These are phyloP conservation scores for Termitomyces sp. DNA, from an alignment of 768 basidiomycete genomes.

Conservation along the genomic window DNA sequence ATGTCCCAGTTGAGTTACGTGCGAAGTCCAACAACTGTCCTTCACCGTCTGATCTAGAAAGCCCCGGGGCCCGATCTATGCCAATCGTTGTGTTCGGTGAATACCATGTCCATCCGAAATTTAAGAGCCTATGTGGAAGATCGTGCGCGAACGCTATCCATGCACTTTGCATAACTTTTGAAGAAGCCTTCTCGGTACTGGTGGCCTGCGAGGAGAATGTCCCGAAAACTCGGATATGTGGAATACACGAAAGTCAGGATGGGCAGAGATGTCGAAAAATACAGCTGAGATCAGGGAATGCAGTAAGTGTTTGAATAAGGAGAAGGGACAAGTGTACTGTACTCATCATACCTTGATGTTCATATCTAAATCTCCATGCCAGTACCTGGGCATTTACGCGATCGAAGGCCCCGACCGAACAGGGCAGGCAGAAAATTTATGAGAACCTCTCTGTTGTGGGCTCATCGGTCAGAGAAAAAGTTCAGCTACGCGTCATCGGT, in stretches of 20 bases:
- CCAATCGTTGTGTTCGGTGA: constrained; percentile 9
- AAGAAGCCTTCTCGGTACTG: constrained; percentile 24
- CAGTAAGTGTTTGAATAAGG: neutral
- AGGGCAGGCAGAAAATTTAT: no score
- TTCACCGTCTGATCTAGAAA: constrained; percentile 5
- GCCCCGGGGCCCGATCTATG: constrained; percentile 8
- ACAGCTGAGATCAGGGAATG: constrained; percentile 19
- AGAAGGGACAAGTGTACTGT: no score
- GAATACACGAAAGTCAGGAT: constrained; percentile 30
- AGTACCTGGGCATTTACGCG: constrained; percentile 6
- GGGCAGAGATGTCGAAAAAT: constrained; percentile 30
- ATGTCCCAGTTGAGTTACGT: neutral
- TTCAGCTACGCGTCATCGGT: constrained; percentile 24
- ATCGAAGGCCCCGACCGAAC: neutral
- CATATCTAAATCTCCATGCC: constrained; percentile 15
- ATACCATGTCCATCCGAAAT: constrained; percentile 20
- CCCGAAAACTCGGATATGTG: constrained; percentile 36
- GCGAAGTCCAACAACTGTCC: constrained; percentile 7
- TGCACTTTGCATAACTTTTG: constrained; percentile 28
- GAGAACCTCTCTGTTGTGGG: no score
- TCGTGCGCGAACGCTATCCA: constrained; percentile 39
- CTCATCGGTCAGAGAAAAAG: no score
- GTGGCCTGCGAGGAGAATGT: constrained; percentile 19
- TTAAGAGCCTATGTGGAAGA: constrained; percentile 24
- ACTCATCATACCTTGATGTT: no score